Evolutionary conservation across 1,284 basidiomycete genomes (phyloP).

Genomic region (Puccinia novopanici): DNA sequence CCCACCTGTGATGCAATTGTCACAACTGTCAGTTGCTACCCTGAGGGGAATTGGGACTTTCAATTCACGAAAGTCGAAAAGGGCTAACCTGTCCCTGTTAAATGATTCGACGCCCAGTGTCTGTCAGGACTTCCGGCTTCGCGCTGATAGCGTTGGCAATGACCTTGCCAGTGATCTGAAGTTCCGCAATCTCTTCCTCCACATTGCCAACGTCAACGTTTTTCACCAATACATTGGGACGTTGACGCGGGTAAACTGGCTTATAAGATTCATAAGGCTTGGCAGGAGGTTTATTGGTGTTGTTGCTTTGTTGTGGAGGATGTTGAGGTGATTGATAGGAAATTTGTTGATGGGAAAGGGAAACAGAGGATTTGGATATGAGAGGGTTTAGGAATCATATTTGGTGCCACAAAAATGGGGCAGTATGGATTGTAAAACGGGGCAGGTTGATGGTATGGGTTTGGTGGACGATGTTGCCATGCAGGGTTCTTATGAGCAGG

Average conservation of each 20-base stretch:
- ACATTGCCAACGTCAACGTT: background rate
- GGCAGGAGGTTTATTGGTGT: background rate
- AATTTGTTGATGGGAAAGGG: background rate
- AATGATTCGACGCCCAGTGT: slow-evolving; percentile 13
- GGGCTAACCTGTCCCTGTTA: background rate
- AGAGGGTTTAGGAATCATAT: background rate
- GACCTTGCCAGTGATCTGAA: background rate
- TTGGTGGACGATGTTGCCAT: background rate
- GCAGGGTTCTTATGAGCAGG: background rate
- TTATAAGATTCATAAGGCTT: background rate
- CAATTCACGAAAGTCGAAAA: too few species aligned
- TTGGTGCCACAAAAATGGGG: background rate
- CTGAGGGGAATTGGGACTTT: too few species aligned
- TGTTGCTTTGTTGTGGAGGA: background rate
- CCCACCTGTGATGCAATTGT: too few species aligned
- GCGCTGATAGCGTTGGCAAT: background rate
- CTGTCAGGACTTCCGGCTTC: background rate
- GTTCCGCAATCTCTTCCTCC: background rate
- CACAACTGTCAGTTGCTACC: too few species aligned
- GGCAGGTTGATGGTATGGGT: background rate
- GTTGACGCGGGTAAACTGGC: background rate
- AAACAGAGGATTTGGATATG: background rate
- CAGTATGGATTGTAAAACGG: background rate
- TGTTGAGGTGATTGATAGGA: background rate
- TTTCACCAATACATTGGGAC: background rate